Evolutionary conservation across 78 protist genomes (phyloP).

Genomic region (Dictyostelium intermedium): DNA sequence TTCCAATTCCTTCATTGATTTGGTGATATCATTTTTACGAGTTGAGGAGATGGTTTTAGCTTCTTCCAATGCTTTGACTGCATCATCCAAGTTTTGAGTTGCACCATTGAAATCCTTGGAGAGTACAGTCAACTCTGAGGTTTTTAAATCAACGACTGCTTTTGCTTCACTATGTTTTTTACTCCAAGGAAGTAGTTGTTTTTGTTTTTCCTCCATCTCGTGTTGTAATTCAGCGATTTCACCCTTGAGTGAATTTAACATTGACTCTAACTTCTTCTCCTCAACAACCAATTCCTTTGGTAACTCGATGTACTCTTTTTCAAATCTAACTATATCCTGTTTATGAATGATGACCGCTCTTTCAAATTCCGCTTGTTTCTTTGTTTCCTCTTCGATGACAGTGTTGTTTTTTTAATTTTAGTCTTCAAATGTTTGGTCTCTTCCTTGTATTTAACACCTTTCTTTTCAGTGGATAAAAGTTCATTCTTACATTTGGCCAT

Average conservation of each 20-base stretch:
- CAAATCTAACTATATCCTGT: constrained; percentile 25
- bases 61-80: constrained; percentile 23
- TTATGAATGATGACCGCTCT: not conserved
- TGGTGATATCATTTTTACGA: not conserved
- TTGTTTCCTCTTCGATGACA: constrained; percentile 33
- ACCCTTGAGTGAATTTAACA: constrained; percentile 69
- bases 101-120: constrained; percentile 25
- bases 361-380: constrained; percentile 15
- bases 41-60: constrained; percentile 7
- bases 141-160: constrained; percentile 36
- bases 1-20: constrained; percentile 39
- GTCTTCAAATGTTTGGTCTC: constrained; percentile 66
- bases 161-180: constrained; percentile 39
- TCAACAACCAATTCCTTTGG: constrained; percentile 38
- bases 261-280: constrained; percentile 69
- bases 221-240: constrained; percentile 73
- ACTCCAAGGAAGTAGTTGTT: constrained; percentile 80
- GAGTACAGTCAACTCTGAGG: constrained; percentile 76
- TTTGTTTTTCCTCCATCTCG: constrained; percentile 87
- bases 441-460: constrained; percentile 24
- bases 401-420: constrained; percentile 20
- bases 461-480: not conserved
- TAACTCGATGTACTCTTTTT: constrained; percentile 12
- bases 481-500: constrained; percentile 19
- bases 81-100: constrained; percentile 27